A percentile compares a stretch with the other conserved stretches of the same genome.
Conservation (phyloP, 345 rosid genomes). For the Syzygium oleosum region DNA sequence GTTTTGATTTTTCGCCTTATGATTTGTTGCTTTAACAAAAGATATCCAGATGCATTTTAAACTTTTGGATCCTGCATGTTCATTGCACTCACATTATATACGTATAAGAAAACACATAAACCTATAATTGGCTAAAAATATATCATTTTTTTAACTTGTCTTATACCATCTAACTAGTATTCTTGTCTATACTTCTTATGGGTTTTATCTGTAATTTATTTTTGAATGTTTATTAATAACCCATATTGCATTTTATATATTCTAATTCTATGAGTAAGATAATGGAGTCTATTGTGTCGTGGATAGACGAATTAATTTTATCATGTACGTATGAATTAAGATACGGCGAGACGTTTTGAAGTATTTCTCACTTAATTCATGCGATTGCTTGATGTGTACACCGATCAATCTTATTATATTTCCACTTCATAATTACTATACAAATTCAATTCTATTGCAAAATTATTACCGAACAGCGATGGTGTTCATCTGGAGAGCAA, state of each 20-base stretch:
- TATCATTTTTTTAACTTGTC: background rate
- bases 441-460: background rate
- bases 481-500: background rate
- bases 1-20: too few species aligned
- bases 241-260: background rate
- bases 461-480: background rate
- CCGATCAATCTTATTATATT: background rate
- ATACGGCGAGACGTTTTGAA: background rate
- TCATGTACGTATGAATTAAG: background rate
- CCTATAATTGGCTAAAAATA: too few species aligned
- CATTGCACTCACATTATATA: too few species aligned
- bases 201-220: background rate
- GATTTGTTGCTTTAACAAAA: too few species aligned
- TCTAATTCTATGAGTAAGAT: background rate
- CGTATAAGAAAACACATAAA: too few species aligned
- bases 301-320: background rate
- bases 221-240: background rate
- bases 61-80: too few species aligned
- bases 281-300: background rate
- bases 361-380: background rate
- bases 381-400: rapidly evolving
- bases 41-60: too few species aligned
- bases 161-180: background rate
- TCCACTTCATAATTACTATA: background rate
- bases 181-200: background rate